Conservation (phyloP, 805 yeast genomes). For the Zygotorulaspora chibaensis region DNA sequence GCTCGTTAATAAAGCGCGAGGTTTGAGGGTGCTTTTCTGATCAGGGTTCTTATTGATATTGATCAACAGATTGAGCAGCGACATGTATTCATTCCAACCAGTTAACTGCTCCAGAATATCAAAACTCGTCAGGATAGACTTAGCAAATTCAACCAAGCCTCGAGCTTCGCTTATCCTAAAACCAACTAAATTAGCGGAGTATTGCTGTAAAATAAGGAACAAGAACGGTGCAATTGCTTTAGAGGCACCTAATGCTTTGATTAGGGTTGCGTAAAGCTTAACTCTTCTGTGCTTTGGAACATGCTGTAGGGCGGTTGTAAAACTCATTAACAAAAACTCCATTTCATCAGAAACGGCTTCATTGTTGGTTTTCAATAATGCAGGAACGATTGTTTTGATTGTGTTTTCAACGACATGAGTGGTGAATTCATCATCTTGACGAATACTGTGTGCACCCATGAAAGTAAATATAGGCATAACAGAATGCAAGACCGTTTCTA, state of each 20-base stretch:
- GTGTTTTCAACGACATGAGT: constrained; percentile 91
- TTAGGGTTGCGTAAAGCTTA: constrained; percentile 71
- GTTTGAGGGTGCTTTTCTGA: constrained; percentile 37
- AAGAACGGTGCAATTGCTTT: constrained; percentile 66
- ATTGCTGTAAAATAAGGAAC: constrained; percentile 78
- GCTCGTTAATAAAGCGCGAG: constrained; percentile 61
- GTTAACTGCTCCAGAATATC: constrained; percentile 60
- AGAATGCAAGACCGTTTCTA: constrained; percentile 87
- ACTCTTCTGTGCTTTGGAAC: constrained; percentile 96
- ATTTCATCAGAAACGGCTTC: constrained; percentile 54
- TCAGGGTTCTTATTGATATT: constrained; percentile 37
- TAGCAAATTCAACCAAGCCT: constrained; percentile 65
- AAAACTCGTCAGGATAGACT: constrained; percentile 65
- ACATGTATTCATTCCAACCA: constrained; percentile 48
- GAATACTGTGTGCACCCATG: constrained; percentile 96
- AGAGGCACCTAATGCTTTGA: constrained; percentile 66
- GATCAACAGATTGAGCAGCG: constrained; percentile 38
- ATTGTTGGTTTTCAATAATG: constrained; percentile 51
- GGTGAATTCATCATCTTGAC: constrained; percentile 95
- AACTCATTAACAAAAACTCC: constrained; percentile 81
- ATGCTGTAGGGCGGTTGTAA: constrained; percentile 91
- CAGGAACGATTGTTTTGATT: constrained; percentile 84
- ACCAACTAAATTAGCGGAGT: constrained; percentile 48
- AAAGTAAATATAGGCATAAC: constrained; percentile 99
- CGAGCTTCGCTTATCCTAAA: constrained; percentile 64